Evolutionary conservation across 495 filamentous ascomycete genomes (phyloP), one percentile per base, ranked within the genome.

Genomic region (Podospora bellae-mahoneyi): DNA sequence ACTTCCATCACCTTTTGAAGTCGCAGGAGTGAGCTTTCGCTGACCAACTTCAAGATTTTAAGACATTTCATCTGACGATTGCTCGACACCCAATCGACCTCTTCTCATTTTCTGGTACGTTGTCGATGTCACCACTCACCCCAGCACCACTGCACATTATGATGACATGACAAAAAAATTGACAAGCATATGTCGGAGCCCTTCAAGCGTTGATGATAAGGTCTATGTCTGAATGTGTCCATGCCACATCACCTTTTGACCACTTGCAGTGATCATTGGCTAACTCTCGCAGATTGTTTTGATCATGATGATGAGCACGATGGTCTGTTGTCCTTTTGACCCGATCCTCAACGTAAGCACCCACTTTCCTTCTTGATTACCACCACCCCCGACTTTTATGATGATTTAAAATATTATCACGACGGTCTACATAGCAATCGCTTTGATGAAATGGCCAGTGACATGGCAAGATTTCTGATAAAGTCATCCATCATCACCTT

Each of bases 361-460:
- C 28, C 28, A 16, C 20, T 60, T 26, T 44, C 59, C 32, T 59
- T 53, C 56, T 69, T 48, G 64, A 60, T 64, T n/a, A 58, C 34
- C 59, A 60, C 48, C 65, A 13, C 19, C 59, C 48, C 27, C 66
- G 65, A 23, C 71, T 77, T 71, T 66, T 73, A 83, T 83, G 83
- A 91, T 91, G 90, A 95, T 93, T 74, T 69, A 75, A 75, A 77
- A 79, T 89, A 89, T 73, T 78, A 75, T 97, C 93, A 97, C 93
- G 93, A 97, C 93, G 93, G 93, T 97, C 93, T 91, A 89, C 93
- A 91, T 94, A 97, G 87, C 88, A 84, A 87, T 85, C 84, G 87
- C 86, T 83, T 91, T 96, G 92, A 94, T 93, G 92, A 94, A 84
- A 90, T 83, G 82, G 90, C 92, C 91, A 87, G 86, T 94, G 91